phyloP scores from a whole-genome alignment of 139 green algal species.

The Desmodesmus armatus region DNA sequence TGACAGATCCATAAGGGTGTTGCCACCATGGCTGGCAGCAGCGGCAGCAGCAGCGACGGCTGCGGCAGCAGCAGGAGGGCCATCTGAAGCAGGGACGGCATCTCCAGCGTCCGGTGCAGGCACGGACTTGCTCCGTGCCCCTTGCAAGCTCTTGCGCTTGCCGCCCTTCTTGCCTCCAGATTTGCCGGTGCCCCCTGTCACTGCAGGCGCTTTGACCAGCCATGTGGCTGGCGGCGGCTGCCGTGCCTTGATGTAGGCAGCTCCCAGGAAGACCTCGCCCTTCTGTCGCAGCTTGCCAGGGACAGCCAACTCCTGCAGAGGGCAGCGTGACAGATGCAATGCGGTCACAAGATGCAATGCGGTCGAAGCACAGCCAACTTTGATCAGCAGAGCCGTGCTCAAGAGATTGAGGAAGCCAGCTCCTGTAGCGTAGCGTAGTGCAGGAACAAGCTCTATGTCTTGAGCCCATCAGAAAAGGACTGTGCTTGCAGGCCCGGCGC shows the following conservation, averaged over 20 bases:
- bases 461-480: too few species aligned
- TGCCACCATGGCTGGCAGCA: neutral
- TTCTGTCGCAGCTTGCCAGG: neutral
- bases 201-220: neutral
- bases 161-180: neutral
- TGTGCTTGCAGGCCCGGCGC: too few species aligned
- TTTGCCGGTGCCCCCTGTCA: too few species aligned
- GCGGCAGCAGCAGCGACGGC: neutral
- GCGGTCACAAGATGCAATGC: too few species aligned
- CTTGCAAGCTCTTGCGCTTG: neutral
- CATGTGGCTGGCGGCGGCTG: neutral
- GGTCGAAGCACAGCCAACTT: too few species aligned
- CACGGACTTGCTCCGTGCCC: too few species aligned
- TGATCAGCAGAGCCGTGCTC: too few species aligned
- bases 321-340: neutral
- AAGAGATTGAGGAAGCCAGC: too few species aligned
- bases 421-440: too few species aligned
- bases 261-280: conserved; percentile 3
- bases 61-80: too few species aligned
- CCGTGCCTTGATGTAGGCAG: neutral
- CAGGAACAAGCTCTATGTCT: too few species aligned
- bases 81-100: too few species aligned
- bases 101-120: neutral
- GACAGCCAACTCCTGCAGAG: neutral
- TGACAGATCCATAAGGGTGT: neutral